Evolutionary conservation across 208 protist species (phyloP), one percentile per base, ranked within the genome.

Genomic region (Trypanosoma platydactyli): DNA sequence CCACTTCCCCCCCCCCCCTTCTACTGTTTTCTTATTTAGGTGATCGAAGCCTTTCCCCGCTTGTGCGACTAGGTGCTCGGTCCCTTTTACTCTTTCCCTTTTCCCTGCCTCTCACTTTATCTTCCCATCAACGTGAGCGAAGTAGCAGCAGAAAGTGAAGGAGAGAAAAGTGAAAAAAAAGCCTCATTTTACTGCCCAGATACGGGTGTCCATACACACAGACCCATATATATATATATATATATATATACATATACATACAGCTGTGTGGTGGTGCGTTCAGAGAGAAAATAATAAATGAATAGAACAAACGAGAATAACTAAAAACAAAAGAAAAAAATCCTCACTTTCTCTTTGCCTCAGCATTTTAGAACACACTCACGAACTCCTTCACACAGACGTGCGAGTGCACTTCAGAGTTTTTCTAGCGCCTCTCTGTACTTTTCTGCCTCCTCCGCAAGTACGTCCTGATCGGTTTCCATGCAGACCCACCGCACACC

Each of bases 381-480:
- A 35, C 24, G n/a, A 18, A 53, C 9, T 29, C 15, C 15, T n/a
- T 53, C 9, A 55, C 20, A 22, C 20, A 55, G 4, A 55, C 20
- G 7, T 7, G 29, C 5, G 16, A 55, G 24, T 18, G 51, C 51
- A 55, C 11, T 55, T 53, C 27, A 53, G 2, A 86, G 46, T 62
- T 85, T 89, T 50, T 88, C 79, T 16, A 95, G 67, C 0, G 70
- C 79, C 55, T 88, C 68, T 22, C 76, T 58, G 74, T 86, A 88
- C 29, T 55, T 76, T 68, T 74, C 74, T 49, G 89, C 89, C 38
- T 92, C 82, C 55, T 80, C 70, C 12, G 84, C 84, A 53, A 92
- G 81, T 3, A 74, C 73, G 7, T 64, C 67, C 30, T 89, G 79
- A 48, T 90, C 71, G 16, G 83, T 88, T 18, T 69, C 77, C 49